Percentiles rank a stretch among this genome's conserved stretches.
These are phyloP conservation scores for Candida orba DNA, from an alignment of 805 yeast genomes.

Conservation along the genomic window DNA sequence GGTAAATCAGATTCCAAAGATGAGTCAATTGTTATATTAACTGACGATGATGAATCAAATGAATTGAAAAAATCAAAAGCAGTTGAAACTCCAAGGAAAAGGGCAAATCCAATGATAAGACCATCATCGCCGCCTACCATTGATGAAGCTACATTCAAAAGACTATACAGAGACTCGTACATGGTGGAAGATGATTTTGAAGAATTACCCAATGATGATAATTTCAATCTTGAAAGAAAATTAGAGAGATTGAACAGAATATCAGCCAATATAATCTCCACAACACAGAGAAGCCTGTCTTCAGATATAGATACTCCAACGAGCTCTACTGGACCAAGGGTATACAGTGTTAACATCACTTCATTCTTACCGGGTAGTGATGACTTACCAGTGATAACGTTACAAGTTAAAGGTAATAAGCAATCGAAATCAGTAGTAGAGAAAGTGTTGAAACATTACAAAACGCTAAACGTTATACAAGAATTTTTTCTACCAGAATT, in stretches of 20 bases:
- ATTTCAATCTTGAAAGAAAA: neutral
- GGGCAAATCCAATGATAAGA: neutral
- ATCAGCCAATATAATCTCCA: neutral
- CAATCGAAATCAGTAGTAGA: constrained; percentile 10
- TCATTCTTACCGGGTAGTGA: constrained; percentile 19
- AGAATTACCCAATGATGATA: neutral
- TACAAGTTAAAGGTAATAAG: constrained; percentile 16
- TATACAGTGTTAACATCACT: constrained; percentile 10
- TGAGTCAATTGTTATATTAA: too few species aligned
- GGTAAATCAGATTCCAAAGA: neutral
- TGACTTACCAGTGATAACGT: neutral
- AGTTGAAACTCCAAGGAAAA: neutral
- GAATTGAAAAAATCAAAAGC: neutral
- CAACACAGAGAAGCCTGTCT: neutral
- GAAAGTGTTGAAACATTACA: constrained; percentile 10
- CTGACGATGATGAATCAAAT: neutral
- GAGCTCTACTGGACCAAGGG: neutral
- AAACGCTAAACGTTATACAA: constrained; percentile 1
- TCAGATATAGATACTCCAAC: neutral
- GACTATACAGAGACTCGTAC: neutral
- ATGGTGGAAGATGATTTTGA: neutral
- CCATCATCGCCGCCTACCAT: constrained; percentile 15
- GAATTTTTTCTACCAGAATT: constrained; percentile 3
- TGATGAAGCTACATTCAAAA: constrained; percentile 10
- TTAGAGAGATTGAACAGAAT: neutral